These are phyloP conservation scores for Prunus armeniaca DNA, from an alignment of 306 rosid genomes.

Conservation along the genomic window DNA sequence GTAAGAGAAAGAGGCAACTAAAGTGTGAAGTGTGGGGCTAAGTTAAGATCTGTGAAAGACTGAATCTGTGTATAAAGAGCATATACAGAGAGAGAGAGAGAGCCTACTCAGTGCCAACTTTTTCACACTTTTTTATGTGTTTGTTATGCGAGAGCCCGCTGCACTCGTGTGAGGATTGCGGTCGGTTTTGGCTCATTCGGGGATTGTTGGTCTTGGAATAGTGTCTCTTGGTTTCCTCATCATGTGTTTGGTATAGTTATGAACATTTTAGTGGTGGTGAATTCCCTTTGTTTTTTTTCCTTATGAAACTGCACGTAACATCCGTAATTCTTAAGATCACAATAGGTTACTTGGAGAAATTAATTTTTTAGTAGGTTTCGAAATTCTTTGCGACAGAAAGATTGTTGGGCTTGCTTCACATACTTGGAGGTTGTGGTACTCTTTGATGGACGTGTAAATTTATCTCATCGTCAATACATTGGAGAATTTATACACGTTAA, in stretches of 20 bases:
- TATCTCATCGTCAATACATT: no score
- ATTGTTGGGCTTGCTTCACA: no score
- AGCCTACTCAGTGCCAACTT: slow-evolving; percentile 9
- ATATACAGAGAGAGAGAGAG: background rate
- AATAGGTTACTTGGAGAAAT: no score
- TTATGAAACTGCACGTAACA: background rate
- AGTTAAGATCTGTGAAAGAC: slow-evolving; percentile 27
- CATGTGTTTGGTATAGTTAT: background rate
- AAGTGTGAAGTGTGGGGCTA: slow-evolving; percentile 13
- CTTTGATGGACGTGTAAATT: no score
- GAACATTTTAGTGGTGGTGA: background rate
- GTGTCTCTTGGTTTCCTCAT: slow-evolving; percentile 1
- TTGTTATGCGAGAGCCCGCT: background rate
- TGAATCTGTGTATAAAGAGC: slow-evolving; percentile 13
- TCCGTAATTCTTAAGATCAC: background rate
- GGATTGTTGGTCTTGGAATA: slow-evolving; percentile 9
- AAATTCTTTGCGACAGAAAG: no score
- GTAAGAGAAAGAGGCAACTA: background rate
- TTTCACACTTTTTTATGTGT: background rate
- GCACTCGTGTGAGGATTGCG: slow-evolving; percentile 35
- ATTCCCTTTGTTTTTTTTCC: background rate
- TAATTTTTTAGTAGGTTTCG: no score
- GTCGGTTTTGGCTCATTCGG: slow-evolving; percentile 38
- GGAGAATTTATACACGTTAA: no score
- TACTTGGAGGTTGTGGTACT: no score